Conservation (phyloP, 2,329 filamentous ascomycete genomes). For the Colletotrichum gigasporum region DNA sequence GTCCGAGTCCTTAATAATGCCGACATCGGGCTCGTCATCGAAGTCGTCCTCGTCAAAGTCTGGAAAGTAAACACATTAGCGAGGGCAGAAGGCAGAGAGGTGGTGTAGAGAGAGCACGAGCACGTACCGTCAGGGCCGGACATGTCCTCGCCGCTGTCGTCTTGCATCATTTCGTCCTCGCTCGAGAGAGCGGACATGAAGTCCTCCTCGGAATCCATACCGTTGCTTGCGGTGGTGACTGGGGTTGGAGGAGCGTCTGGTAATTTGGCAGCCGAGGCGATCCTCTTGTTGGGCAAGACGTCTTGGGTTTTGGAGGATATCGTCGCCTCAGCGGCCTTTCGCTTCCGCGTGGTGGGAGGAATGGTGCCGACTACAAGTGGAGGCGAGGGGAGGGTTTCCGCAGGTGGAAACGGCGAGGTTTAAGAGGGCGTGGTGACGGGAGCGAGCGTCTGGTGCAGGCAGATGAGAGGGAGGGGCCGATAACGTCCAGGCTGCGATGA, state of each 20-base stretch:
- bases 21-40: slow-evolving; percentile 66
- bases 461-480: background rate
- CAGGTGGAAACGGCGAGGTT: slow-evolving; percentile 9
- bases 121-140: slow-evolving; percentile 61
- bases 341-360: slow-evolving; percentile 68
- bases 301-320: slow-evolving; percentile 56
- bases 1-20: slow-evolving; percentile 68
- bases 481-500: slow-evolving; percentile 11
- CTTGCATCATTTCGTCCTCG: slow-evolving; percentile 77
- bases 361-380: slow-evolving; percentile 56
- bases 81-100: slow-evolving; percentile 2
- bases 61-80: slow-evolving; percentile 35
- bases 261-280: slow-evolving; percentile 62
- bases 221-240: slow-evolving; percentile 61
- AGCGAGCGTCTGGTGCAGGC: too few relatives aligned
- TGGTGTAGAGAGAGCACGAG: slow-evolving; percentile 24
- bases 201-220: slow-evolving; percentile 96
- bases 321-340: slow-evolving; percentile 74
- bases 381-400: slow-evolving; percentile 27
- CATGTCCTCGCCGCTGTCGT: slow-evolving; percentile 79
- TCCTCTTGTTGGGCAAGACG: slow-evolving; percentile 60
- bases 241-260: slow-evolving; percentile 61
- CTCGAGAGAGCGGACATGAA: slow-evolving; percentile 88
- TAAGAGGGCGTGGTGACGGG: background rate
- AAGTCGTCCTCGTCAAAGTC: slow-evolving; percentile 69